A percentile compares a stretch with the other conserved stretches of the same genome.
Conservation (phyloP, 2,329 filamentous ascomycete species). For the Diaporthe sp. region DNA sequence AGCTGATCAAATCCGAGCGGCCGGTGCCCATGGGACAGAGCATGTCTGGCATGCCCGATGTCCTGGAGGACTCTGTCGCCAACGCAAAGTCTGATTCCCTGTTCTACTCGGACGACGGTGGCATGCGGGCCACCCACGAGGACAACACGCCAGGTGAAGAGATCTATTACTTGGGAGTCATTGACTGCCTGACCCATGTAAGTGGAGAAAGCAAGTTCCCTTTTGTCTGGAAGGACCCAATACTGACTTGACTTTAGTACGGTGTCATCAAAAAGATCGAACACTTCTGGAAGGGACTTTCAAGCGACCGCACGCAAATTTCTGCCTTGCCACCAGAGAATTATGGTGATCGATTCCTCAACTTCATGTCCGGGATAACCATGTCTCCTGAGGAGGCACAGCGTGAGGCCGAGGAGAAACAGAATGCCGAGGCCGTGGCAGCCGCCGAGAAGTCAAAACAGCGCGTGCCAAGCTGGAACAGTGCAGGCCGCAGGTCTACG, state of each 20-base stretch:
- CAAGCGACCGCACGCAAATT: conserved; percentile 86
- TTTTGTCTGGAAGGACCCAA: not conserved
- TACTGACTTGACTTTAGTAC: conserved; percentile 70
- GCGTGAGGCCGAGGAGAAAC: conserved; percentile 71
- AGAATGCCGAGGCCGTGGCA: conserved; percentile 63
- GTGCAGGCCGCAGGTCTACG: conserved; percentile 48
- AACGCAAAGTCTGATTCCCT: conserved; percentile 79
- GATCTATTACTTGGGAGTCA: conserved; percentile 98
- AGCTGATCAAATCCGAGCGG: conserved; percentile 93
- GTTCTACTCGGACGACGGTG: conserved; percentile 95
- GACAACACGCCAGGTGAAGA: conserved; percentile 87
- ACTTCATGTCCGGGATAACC: conserved; percentile 91
- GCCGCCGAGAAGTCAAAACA: conserved; percentile 50
- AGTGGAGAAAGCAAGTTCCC: conserved; percentile 55
- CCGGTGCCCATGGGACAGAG: conserved; percentile 93
- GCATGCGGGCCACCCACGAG: conserved; percentile 92
- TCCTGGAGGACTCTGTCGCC: conserved; percentile 81
- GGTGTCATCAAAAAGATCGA: conserved; percentile 94
- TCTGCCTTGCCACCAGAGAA: conserved; percentile 91
- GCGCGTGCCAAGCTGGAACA: conserved; percentile 55
- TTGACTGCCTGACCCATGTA: conserved; percentile 97
- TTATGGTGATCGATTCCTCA: conserved; percentile 94
- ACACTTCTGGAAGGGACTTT: conserved; percentile 96
- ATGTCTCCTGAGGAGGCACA: conserved; percentile 89
- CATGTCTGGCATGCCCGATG: conserved; percentile 88